phyloP scores from a whole-genome alignment of 208 protist genomes.

The Acanthamoeba divionensis region DNA sequence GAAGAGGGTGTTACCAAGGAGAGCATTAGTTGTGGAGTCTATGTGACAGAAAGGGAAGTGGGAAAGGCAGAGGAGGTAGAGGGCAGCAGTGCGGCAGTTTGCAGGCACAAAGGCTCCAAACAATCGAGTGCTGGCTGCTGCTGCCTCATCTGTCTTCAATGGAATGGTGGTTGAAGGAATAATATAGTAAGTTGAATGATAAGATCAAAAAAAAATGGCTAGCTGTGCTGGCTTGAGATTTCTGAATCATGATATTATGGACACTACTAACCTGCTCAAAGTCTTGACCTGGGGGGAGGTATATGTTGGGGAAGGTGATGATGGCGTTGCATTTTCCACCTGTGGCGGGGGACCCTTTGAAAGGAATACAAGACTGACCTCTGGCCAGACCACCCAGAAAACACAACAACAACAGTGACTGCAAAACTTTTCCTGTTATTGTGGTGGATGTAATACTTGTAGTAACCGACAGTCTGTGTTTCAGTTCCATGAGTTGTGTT shows the following conservation, averaged over 20 bases:
- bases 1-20: not conserved
- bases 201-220: too few relatives aligned
- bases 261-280: not conserved
- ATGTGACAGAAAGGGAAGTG: not conserved
- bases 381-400: too few relatives aligned
- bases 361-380: not conserved
- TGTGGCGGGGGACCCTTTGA: not conserved
- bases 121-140: not conserved
- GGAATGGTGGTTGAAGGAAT: too few relatives aligned
- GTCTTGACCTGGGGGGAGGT: not conserved
- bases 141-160: not conserved
- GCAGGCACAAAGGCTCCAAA: slow-evolving; percentile 12
- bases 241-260: too few relatives aligned
- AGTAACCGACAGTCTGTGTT: too few relatives aligned
- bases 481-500: too few relatives aligned
- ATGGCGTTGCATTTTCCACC: not conserved
- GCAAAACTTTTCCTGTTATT: too few relatives aligned
- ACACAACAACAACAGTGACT: too few relatives aligned
- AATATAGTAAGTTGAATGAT: too few relatives aligned
- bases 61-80: not conserved
- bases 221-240: too few relatives aligned
- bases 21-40: not conserved
- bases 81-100: not conserved
- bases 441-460: too few relatives aligned
- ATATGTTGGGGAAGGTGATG: not conserved